Conservation (phyloP, 164 flowering plant genomes). For the Kalanchoe fedtschenkoi region DNA sequence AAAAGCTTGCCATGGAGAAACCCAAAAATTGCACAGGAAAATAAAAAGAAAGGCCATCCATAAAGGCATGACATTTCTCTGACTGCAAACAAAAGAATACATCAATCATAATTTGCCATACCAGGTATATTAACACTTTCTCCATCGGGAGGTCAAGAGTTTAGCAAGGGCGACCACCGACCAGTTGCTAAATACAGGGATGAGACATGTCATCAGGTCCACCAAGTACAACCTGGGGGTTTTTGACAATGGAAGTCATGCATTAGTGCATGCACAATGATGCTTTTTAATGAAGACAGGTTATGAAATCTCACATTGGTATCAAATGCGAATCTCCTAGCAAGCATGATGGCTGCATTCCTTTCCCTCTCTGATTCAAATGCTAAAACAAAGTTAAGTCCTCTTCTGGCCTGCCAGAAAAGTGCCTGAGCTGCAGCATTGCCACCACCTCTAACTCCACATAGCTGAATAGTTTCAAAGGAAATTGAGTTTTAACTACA, state of each 20-base stretch:
- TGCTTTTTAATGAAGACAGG: neutral
- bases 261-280: neutral
- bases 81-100: no score
- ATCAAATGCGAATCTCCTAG: constrained; percentile 78
- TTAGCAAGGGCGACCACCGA: constrained; percentile 3
- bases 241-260: neutral
- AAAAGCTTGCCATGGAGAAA: constrained; percentile 1
- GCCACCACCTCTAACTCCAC: constrained; percentile 95
- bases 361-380: constrained; percentile 88
- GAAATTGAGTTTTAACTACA: neutral
- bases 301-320: constrained; percentile 58
- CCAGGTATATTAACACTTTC: constrained; percentile 19
- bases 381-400: constrained; percentile 65
- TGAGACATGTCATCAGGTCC: constrained; percentile 69
- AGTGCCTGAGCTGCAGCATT: constrained; percentile 85
- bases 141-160: no score
- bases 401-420: constrained; percentile 84
- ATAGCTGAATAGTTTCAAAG: constrained; percentile 32
- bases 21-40: neutral
- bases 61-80: no score
- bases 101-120: no score
- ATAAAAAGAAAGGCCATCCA: no score
- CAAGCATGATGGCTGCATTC: constrained; percentile 86
- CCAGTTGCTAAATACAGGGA: constrained; percentile 17
- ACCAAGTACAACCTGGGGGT: constrained; percentile 59